Evolutionary conservation across 2,329 filamentous ascomycete genomes (phyloP), one percentile per base, ranked within the genome.

Genomic region (Exophiala sp.): DNA sequence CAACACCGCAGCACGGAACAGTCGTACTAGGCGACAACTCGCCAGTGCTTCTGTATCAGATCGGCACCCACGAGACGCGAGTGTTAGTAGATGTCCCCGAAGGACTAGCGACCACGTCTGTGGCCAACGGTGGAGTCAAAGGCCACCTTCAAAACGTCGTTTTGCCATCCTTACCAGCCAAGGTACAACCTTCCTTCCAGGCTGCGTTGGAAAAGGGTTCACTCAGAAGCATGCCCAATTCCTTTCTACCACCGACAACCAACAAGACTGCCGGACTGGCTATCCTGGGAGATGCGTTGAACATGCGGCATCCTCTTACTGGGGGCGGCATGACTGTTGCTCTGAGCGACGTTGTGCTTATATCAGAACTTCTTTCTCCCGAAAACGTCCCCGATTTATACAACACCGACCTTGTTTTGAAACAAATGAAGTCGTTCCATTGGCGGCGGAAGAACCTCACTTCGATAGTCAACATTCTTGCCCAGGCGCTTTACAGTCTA

Each of bases 231-330:
- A 99, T 99, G 94, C 94, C 94, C 48, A 99, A 97, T 73, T 92
- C 87, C 57, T 99, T 88, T 79, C 82, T 99, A 2, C 91, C 94
- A 4, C 84, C 94, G 0, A 81, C 84, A 0, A 88, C 87, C 56
- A 87, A 88, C 67, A 81, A 78, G 41, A 80, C 81, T 9, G 82
- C 84, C 1, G 89, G 89, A 3, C 74, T 96, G 56, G 79, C 96
- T 45, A 77, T 99, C 34, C 80, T 97, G 7, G 94, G 94, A 55
- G 94, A 99, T 69, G 92, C 94, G 11, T 86, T 95, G 80, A 99
- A 99, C 76, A 99, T 99, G 94, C 88, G 94, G n/a, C 94, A 99
- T 73, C 94, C 94, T 1, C 80, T 99, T 10, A 99, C 94, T 0
- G 94, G 94, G 49, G 94, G 94, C 62, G 94, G 94, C 64, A 99